These are phyloP conservation scores for Oemleria cerasiformis DNA, from an alignment of 306 rosid species.

Conservation along the genomic window DNA sequence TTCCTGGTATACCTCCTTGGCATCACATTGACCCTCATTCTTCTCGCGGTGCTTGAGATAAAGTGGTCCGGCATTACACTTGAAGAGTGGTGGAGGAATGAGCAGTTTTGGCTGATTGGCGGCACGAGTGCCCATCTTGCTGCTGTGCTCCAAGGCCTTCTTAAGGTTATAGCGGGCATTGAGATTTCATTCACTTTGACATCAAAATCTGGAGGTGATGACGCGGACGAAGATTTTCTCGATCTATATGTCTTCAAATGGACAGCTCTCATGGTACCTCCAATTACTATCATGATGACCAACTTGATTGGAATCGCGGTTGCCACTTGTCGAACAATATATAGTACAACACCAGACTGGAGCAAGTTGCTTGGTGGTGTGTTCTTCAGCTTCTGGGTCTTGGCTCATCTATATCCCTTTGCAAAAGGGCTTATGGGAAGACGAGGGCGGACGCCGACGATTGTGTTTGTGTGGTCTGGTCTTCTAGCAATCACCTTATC, in stretches of 20 bases:
- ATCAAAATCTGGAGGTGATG: slow-evolving; percentile 62
- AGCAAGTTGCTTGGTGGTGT: slow-evolving; percentile 63
- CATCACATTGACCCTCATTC: slow-evolving; percentile 66
- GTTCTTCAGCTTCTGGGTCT: slow-evolving; percentile 78
- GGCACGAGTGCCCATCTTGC: slow-evolving; percentile 98
- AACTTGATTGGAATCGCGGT: slow-evolving; percentile 60
- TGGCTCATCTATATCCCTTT: slow-evolving; percentile 71
- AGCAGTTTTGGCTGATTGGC: slow-evolving; percentile 96
- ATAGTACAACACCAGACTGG: slow-evolving; percentile 49
- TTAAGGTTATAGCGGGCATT: slow-evolving; percentile 69
- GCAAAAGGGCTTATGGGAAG: slow-evolving; percentile 80
- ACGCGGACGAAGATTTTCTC: slow-evolving; percentile 50
- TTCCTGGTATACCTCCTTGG: slow-evolving; percentile 73
- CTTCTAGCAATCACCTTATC: slow-evolving; percentile 67
- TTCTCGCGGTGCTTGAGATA: slow-evolving; percentile 90
- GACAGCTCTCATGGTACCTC: slow-evolving; percentile 67
- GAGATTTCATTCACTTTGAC: slow-evolving; percentile 78
- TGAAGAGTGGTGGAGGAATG: slow-evolving; percentile 99
- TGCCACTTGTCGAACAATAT: slow-evolving; percentile 54
- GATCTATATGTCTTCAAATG: slow-evolving; percentile 66
- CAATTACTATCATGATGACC: slow-evolving; percentile 60
- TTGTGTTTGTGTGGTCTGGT: slow-evolving; percentile 81
- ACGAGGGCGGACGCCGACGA: slow-evolving; percentile 57
- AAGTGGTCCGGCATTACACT: slow-evolving; percentile 93
- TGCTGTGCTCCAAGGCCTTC: slow-evolving; percentile 88